Evolutionary conservation across 768 basidiomycete species (phyloP), one percentile per base, ranked within the genome.

Genomic region (Termitomyces eurrhizus): DNA sequence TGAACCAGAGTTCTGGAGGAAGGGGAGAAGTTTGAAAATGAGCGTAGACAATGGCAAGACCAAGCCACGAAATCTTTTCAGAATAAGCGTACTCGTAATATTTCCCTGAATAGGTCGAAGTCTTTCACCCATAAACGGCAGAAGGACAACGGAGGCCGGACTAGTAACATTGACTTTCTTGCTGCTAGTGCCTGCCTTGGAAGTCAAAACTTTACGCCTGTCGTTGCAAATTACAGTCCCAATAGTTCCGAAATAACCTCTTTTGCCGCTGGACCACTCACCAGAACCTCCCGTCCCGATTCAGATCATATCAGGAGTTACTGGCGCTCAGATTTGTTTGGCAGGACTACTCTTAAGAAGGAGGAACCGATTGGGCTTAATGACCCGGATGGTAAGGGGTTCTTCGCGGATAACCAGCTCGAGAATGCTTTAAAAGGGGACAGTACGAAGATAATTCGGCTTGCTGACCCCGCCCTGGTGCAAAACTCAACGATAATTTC

Each of bases 141-240:
- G 48, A 69, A 48, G 66, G 71, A 64, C 60, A 69, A 68, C 44
- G 65, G 68, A 61, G 64, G 63, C 8, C 66, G 58, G 18, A 72
- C 74, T 36, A 71, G 73, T 44, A 75, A 73, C 66, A 70, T 91
- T 52, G 86, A 86, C 58, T 84, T 83, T 64, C 78, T 92, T 51
- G 82, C 89, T 11, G 84, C 87, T 3, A 81, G 84, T 21, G 85
- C 89, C 0, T 76, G 86, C 41, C 75, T 90, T 1, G 90, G 90
- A 4, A 83, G 79, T 64, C 90, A 92, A 73, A 73, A 78, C 46
- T 66, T 80, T 21, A 77, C 83, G 35, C 85, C 87, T 0, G 73
- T 73, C 21, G 67, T 76, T 37, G 61, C 69, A 63, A 48, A 67
- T 48, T 52, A 65, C 59, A 35, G 59, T 48, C 59, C 16, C 26